A percentile compares a stretch with the other conserved stretches of the same genome.
Evolutionary conservation across 805 yeast species (phyloP).

Genomic region (Pachysolen tannophilus): DNA sequence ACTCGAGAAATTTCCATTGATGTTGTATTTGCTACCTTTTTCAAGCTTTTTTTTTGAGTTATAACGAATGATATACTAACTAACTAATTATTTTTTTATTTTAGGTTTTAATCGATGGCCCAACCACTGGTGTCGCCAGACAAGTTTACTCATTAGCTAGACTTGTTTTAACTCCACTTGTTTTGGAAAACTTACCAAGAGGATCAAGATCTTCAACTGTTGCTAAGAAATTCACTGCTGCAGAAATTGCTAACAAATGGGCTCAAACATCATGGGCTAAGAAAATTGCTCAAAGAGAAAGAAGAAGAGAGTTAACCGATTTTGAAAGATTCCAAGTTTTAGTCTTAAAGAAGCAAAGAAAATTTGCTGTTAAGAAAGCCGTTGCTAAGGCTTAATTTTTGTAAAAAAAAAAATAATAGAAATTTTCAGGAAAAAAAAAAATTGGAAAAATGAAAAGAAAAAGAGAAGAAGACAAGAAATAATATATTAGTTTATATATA

Average conservation of each 20-base stretch:
- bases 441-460: too few relatives aligned
- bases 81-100: conserved; percentile 7
- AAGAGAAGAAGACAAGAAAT: too few relatives aligned
- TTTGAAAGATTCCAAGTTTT: conserved; percentile 99
- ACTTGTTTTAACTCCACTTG: conserved; percentile 89
- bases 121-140: conserved; percentile 80
- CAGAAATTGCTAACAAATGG: conserved; percentile 88
- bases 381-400: conserved; percentile 95
- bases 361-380: conserved; percentile 91
- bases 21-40: too few relatives aligned
- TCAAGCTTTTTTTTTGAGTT: background rate
- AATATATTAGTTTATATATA: too few relatives aligned
- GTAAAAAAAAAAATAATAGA: too few relatives aligned
- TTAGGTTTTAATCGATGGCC: conserved; percentile 93
- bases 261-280: conserved; percentile 93
- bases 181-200: conserved; percentile 81
- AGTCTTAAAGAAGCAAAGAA: conserved; percentile 96
- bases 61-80: conserved; percentile 20
- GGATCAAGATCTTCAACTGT: conserved; percentile 85
- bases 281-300: conserved; percentile 92
- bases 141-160: conserved; percentile 84
- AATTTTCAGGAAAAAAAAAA: too few relatives aligned
- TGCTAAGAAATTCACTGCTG: conserved; percentile 88
- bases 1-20: too few relatives aligned
- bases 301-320: conserved; percentile 89